A percentile compares a stretch with the other conserved stretches of the same genome.
phyloP scores from a whole-genome alignment of 1,284 basidiomycete genomes.

The Austroboletus rostrupii region DNA sequence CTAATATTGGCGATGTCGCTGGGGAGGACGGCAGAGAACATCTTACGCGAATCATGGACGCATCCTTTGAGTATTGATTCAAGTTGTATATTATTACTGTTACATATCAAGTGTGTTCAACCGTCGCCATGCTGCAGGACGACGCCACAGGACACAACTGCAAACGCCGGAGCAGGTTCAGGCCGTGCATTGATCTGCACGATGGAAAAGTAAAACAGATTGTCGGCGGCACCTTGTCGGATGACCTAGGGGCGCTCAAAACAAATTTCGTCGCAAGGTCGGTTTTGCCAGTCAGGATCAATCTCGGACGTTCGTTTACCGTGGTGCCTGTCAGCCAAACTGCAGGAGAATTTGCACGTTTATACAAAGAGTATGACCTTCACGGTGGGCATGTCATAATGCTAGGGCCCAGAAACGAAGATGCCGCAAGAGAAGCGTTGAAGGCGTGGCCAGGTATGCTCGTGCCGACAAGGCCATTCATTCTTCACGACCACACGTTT shows the following conservation, averaged over 20 bases:
- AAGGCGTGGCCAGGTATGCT: slow-evolving; percentile 74
- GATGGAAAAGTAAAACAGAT: slow-evolving; percentile 97
- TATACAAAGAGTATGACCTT: slow-evolving; percentile 73
- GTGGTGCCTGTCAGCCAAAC: slow-evolving; percentile 56
- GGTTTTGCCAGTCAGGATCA: slow-evolving; percentile 27
- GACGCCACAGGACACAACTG: slow-evolving; percentile 15
- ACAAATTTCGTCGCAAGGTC: slow-evolving; percentile 94
- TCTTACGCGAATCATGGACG: slow-evolving; percentile 72
- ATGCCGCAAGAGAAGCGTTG: slow-evolving; percentile 81
- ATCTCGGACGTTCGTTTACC: slow-evolving; percentile 4
- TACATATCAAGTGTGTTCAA: neutral
- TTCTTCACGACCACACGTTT: slow-evolving; percentile 6
- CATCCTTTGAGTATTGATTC: slow-evolving; percentile 66
- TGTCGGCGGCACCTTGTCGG: slow-evolving; percentile 88
- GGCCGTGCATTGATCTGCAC: slow-evolving; percentile 97
- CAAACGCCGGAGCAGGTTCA: slow-evolving; percentile 50
- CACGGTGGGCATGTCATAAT: slow-evolving; percentile 95
- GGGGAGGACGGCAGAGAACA: slow-evolving; percentile 79
- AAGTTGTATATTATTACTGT: slow-evolving; percentile 5
- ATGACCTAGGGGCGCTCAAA: slow-evolving; percentile 60
- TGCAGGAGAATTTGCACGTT: slow-evolving; percentile 74
- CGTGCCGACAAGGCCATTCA: neutral
- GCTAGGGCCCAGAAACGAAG: slow-evolving; percentile 87
- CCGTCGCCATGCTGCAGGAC: neutral
- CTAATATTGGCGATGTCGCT: slow-evolving; percentile 75